Conservation (phyloP, 2,329 filamentous ascomycete species). For the Aspergillus neoniger region DNA sequence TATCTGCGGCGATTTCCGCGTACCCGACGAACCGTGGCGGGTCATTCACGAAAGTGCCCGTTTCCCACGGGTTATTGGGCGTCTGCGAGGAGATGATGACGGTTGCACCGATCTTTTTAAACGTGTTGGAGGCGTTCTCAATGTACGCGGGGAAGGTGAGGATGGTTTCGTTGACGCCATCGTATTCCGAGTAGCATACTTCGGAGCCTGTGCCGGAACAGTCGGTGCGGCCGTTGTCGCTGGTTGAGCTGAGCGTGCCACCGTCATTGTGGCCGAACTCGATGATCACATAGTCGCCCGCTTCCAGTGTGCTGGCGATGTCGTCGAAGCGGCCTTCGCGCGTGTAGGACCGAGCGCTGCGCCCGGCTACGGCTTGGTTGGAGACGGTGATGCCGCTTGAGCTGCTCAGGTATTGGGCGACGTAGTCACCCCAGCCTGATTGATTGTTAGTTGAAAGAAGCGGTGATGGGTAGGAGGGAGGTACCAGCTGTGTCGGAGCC, state of each 20-base stretch:
- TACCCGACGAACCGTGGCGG: slow-evolving; percentile 60
- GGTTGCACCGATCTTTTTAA: slow-evolving; percentile 60
- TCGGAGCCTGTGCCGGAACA: slow-evolving; percentile 58
- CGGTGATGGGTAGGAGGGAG: not conserved
- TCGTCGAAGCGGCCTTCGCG: slow-evolving; percentile 65
- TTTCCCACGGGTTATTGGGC: slow-evolving; percentile 65
- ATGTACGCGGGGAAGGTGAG: slow-evolving; percentile 64
- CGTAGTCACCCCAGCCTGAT: slow-evolving; percentile 64
- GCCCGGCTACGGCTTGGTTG: slow-evolving; percentile 67
- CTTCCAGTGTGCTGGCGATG: slow-evolving; percentile 55
- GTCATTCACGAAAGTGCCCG: slow-evolving; percentile 52
- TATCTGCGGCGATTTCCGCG: slow-evolving; percentile 50
- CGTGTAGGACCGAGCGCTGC: slow-evolving; percentile 66
- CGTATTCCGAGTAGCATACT: slow-evolving; percentile 56
- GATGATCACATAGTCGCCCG: slow-evolving; percentile 68
- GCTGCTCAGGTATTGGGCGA: slow-evolving; percentile 54
- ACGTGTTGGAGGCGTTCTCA: slow-evolving; percentile 56
- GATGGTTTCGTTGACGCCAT: slow-evolving; percentile 57
- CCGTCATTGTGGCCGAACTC: slow-evolving; percentile 76
- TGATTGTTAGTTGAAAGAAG: not conserved
- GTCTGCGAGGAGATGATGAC: slow-evolving; percentile 63
- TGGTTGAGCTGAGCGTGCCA: slow-evolving; percentile 49
- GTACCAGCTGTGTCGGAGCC: slow-evolving; percentile 30
- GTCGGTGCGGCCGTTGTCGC: slow-evolving; percentile 64
- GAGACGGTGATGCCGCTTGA: slow-evolving; percentile 51